A percentile compares a stretch with the other conserved stretches of the same genome.
These are phyloP conservation scores for Globisporangium canariense DNA, from an alignment of 352 stramenopile genomes.

Conservation along the genomic window DNA sequence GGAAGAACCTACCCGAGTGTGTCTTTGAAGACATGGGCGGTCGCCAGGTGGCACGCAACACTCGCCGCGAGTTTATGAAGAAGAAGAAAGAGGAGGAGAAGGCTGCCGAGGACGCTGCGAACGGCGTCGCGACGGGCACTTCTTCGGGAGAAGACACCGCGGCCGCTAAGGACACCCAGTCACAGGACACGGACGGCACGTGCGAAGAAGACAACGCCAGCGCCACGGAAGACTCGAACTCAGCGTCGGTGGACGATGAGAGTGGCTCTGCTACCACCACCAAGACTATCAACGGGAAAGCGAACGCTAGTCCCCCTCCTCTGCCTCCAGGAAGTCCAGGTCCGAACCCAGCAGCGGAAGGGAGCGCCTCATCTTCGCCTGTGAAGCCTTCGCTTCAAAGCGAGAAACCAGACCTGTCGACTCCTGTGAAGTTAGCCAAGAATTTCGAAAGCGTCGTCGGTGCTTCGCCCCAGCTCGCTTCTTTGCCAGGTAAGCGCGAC, in stretches of 20 bases:
- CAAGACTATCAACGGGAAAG: neutral
- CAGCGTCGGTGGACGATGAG: conserved; percentile 9
- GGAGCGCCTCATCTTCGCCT: conserved; percentile 10
- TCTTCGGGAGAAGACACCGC: conserved; percentile 42
- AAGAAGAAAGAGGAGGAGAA: conserved; percentile 88
- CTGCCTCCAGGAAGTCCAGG: conserved; percentile 15
- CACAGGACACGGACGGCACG: conserved; percentile 53
- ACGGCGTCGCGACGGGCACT: conserved; percentile 23
- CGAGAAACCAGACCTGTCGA: conserved; percentile 15
- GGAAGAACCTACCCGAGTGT: conserved; percentile 80
- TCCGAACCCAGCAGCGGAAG: conserved; percentile 47
- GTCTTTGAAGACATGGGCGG: conserved; percentile 88
- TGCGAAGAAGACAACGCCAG: conserved; percentile 39
- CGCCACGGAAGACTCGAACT: conserved; percentile 42
- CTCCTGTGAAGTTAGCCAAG: conserved; percentile 32
- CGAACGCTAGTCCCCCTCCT: neutral
- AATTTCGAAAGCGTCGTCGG: conserved; percentile 16
- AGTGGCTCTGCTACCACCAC: neutral
- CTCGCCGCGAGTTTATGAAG: conserved; percentile 74
- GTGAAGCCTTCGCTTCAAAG: conserved; percentile 9
- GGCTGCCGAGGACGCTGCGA: conserved; percentile 39
- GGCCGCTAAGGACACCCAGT: conserved; percentile 41
- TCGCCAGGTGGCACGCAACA: conserved; percentile 43
- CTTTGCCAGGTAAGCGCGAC: conserved; percentile 39
- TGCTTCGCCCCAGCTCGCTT: conserved; percentile 20